Evolutionary conservation across 345 rosid species (phyloP).

Genomic region (Salix dunnii): DNA sequence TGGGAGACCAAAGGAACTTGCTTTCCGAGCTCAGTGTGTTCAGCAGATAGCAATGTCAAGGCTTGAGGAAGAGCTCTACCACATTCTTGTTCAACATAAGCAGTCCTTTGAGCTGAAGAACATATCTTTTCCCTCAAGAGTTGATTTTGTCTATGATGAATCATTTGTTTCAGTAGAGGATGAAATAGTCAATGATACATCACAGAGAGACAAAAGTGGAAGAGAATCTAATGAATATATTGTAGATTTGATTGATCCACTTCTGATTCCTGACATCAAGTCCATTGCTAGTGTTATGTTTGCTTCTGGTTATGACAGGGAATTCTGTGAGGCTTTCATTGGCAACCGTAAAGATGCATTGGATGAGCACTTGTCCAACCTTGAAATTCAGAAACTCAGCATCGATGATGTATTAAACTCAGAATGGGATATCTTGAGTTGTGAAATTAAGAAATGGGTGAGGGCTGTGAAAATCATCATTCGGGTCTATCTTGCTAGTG

Average conservation of each 20-base stretch:
- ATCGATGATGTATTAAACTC: constrained; percentile 55
- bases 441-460: constrained; percentile 65
- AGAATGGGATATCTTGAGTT: constrained; percentile 49
- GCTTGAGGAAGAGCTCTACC: constrained; percentile 68
- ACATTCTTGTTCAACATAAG: constrained; percentile 46
- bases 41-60: constrained; percentile 67
- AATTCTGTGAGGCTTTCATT: constrained; percentile 51
- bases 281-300: constrained; percentile 68
- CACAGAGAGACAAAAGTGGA: constrained; percentile 21
- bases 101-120: constrained; percentile 35
- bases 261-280: constrained; percentile 48
- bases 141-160: constrained; percentile 44
- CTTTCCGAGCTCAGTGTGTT: constrained; percentile 38
- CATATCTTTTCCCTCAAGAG: constrained; percentile 37
- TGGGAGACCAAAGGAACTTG: constrained; percentile 42
- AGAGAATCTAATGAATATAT: constrained; percentile 20
- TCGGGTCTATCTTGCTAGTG: constrained; percentile 50
- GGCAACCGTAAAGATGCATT: constrained; percentile 49
- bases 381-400: constrained; percentile 50
- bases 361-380: constrained; percentile 46
- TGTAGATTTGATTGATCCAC: constrained; percentile 50
- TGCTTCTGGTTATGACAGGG: constrained; percentile 45
- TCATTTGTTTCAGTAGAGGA: constrained; percentile 60
- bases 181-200: constrained; percentile 33
- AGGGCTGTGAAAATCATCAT: constrained; percentile 49